Evolutionary conservation across 2,329 filamentous ascomycete species (phyloP).

Genomic region (Epichloe brachyelytri): DNA sequence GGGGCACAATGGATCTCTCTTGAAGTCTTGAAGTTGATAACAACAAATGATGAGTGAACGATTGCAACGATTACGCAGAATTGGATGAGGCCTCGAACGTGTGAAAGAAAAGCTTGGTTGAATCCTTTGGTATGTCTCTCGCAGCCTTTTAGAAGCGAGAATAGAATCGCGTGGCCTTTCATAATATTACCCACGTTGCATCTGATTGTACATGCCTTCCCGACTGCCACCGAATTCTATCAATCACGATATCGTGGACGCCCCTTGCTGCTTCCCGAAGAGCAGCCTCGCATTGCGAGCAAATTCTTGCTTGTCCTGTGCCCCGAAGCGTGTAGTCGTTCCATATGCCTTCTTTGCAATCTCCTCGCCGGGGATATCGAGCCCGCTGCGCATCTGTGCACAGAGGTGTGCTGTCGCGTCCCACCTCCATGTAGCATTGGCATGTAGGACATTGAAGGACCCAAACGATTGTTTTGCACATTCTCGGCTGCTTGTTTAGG

Average conservation of each 20-base stretch:
- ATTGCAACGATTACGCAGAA: too few relatives aligned
- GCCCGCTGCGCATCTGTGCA: conserved; percentile 1
- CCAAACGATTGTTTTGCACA: conserved; percentile 1
- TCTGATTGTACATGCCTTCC: background rate
- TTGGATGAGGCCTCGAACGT: too few relatives aligned
- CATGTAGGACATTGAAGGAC: conserved; percentile 1
- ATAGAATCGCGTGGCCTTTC: background rate
- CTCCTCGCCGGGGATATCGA: background rate
- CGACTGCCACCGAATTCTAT: background rate
- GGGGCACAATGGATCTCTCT: background rate
- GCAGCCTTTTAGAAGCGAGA: background rate
- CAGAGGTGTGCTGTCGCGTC: conserved; percentile 1
- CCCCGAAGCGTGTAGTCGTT: background rate
- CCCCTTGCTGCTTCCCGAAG: background rate
- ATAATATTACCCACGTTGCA: too few relatives aligned
- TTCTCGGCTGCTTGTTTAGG: background rate
- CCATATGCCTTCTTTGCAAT: conserved; percentile 3
- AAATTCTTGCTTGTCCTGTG: background rate
- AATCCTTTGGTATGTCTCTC: background rate
- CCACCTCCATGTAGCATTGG: background rate
- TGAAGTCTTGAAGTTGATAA: background rate
- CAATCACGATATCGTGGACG: background rate
- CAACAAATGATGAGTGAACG: background rate
- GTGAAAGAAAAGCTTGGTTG: too few relatives aligned
- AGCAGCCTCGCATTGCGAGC: background rate